Percentiles rank a stretch among this genome's conserved stretches.
These are phyloP conservation scores for Leishmania tarentolae DNA, from an alignment of 208 protist species.

Conservation along the genomic window DNA sequence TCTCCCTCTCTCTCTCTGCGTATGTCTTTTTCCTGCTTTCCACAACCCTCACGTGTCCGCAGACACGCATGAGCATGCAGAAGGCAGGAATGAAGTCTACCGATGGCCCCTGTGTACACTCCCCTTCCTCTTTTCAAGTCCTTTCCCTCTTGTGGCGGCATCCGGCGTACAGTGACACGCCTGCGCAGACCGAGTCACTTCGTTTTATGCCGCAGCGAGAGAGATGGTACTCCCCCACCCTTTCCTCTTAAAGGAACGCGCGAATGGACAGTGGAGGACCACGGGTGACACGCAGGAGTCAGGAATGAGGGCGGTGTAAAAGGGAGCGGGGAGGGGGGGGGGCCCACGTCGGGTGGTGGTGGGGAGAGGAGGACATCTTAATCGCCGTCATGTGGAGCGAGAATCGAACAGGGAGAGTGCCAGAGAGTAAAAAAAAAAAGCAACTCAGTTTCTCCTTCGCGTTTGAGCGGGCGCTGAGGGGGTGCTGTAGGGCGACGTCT, in stretches of 20 bases:
- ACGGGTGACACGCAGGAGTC: not conserved
- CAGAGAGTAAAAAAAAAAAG: not conserved
- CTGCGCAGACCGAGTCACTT: not conserved
- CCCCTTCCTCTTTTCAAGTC: not conserved
- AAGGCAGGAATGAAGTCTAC: not conserved
- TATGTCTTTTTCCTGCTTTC: not conserved
- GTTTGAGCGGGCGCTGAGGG: not conserved
- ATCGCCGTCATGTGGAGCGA: too few species aligned
- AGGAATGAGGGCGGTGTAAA: not conserved
- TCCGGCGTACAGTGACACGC: not conserved
- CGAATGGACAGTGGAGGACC: not conserved
- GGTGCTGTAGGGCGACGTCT: not conserved
- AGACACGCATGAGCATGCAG: not conserved
- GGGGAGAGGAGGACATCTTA: not conserved
- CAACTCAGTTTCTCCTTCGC: not conserved
- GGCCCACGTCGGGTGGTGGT: not conserved
- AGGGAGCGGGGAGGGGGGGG: not conserved
- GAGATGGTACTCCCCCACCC: not conserved
- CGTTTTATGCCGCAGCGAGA: not conserved
- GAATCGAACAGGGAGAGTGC: too few species aligned
- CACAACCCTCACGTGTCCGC: not conserved
- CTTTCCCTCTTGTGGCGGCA: not conserved
- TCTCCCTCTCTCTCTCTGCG: not conserved
- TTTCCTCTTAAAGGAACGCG: not conserved
- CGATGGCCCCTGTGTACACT: not conserved